Evolutionary conservation across 768 basidiomycete genomes (phyloP).

Genomic region (Boletus subcaerulescens): DNA sequence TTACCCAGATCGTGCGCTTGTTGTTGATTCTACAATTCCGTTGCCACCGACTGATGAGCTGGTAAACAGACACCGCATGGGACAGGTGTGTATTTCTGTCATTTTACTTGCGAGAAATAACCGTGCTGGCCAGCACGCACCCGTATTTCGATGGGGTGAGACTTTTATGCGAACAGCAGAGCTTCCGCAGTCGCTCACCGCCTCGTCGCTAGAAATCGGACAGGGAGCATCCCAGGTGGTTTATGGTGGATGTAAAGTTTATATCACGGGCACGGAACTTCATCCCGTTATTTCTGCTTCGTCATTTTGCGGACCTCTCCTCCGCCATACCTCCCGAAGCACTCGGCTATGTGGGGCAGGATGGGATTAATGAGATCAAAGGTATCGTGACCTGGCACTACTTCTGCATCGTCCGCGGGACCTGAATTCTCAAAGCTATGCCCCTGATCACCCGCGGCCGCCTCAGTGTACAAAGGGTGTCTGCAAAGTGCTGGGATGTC

Average conservation of each 20-base stretch:
- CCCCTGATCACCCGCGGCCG: slow-evolving; percentile 76
- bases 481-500: slow-evolving; percentile 59
- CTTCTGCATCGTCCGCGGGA: neutral
- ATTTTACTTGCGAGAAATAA: slow-evolving; percentile 4
- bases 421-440: slow-evolving; percentile 52
- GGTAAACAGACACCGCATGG: slow-evolving; percentile 78
- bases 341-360: slow-evolving; percentile 63
- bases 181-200: neutral
- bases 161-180: neutral
- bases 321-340: slow-evolving; percentile 43
- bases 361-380: slow-evolving; percentile 62
- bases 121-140: slow-evolving; percentile 45
- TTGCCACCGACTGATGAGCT: slow-evolving; percentile 4
- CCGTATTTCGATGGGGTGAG: slow-evolving; percentile 78
- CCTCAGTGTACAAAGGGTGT: slow-evolving; percentile 84
- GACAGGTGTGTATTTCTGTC: slow-evolving; percentile 54
- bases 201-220: slow-evolving; percentile 64
- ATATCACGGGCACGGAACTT: slow-evolving; percentile 62
- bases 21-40: neutral
- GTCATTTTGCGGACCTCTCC: slow-evolving; percentile 50
- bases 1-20: slow-evolving; percentile 79
- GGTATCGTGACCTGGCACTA: slow-evolving; percentile 36
- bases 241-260: slow-evolving; percentile 85
- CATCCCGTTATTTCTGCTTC: slow-evolving; percentile 73
- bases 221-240: slow-evolving; percentile 78